Conservation (phyloP, 176 grass and related monocot species). For the Stipa capillata region DNA sequence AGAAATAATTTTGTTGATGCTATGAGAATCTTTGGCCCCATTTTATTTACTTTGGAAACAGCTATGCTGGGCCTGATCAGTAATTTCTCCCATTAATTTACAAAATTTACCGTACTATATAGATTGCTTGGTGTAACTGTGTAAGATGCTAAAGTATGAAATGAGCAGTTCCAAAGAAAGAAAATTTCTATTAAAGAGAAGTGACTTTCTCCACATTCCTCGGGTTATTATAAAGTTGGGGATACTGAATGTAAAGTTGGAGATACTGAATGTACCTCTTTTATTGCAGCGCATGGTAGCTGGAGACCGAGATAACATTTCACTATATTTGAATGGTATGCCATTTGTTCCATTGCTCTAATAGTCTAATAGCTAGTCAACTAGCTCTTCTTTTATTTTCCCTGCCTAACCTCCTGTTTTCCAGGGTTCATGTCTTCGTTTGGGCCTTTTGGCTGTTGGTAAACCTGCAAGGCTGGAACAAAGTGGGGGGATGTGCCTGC, state of each 20-base stretch:
- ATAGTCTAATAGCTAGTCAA: not conserved
- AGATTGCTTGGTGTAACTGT: not conserved
- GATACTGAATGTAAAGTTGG: conserved; percentile 4
- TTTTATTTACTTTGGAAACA: not conserved
- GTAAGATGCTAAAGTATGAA: not conserved
- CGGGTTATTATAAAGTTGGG: not conserved
- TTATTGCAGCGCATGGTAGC: conserved; percentile 52
- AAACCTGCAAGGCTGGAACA: not conserved
- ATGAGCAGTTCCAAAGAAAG: not conserved
- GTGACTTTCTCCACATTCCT: not conserved
- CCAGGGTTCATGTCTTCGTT: not conserved
- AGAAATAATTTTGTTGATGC: not conserved
- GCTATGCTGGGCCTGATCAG: not conserved
- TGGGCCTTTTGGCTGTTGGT: not conserved
- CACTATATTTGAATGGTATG: conserved; percentile 10
- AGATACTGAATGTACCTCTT: conserved; percentile 8
- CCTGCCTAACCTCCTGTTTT: not conserved
- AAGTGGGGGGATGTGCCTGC: not conserved
- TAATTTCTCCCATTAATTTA: not conserved
- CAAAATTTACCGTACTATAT: not conserved
- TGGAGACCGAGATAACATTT: conserved; percentile 82
- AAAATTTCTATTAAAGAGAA: too few species aligned
- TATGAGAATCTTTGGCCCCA: not conserved
- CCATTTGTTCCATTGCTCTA: not conserved
- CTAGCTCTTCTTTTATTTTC: not conserved